Conservation (phyloP, 2,329 filamentous ascomycete genomes). For the Aspergillus sp. region DNA sequence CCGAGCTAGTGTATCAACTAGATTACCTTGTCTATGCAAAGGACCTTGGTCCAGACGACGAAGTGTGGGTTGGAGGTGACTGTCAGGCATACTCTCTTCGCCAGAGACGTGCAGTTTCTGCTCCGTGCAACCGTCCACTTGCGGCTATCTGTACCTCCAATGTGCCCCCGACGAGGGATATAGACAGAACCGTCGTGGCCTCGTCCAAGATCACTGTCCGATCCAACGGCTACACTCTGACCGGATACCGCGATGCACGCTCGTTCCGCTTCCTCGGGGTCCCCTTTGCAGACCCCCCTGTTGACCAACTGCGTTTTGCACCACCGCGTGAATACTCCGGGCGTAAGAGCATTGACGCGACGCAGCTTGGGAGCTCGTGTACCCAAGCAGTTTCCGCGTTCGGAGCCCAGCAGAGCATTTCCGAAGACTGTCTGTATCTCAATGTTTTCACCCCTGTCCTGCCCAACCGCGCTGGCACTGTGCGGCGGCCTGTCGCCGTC, state of each 20-base stretch:
- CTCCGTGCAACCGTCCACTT: conserved; percentile 16
- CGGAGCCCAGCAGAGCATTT: conserved; percentile 15
- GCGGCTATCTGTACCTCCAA: conserved; percentile 23
- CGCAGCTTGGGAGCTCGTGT: conserved; percentile 20
- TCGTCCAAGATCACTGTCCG: conserved; percentile 21
- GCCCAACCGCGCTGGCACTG: conserved; percentile 7
- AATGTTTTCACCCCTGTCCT: conserved; percentile 38
- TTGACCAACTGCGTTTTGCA: conserved; percentile 44
- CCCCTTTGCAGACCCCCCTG: conserved; percentile 50
- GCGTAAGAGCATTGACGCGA: conserved; percentile 31
- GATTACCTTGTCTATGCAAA: conserved; percentile 22
- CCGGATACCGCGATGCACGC: conserved; percentile 29
- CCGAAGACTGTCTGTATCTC: conserved; percentile 37
- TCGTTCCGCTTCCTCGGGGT: conserved; percentile 46
- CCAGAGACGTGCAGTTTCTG: conserved; percentile 8
- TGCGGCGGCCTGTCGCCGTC: conserved; percentile 25
- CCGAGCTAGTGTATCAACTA: conserved; percentile 25
- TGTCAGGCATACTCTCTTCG: conserved; percentile 22
- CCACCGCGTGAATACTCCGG: conserved; percentile 32
- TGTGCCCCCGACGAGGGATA: conserved; percentile 22
- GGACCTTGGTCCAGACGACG: conserved; percentile 11
- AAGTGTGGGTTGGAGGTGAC: conserved; percentile 19
- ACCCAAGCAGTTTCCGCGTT: conserved; percentile 19
- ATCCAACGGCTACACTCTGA: conserved; percentile 20
- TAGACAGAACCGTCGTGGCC: conserved; percentile 12